Base-by-base conservation (phyloP, 2,329 filamentous ascomycete species). In the Eutypa lata region DNA sequence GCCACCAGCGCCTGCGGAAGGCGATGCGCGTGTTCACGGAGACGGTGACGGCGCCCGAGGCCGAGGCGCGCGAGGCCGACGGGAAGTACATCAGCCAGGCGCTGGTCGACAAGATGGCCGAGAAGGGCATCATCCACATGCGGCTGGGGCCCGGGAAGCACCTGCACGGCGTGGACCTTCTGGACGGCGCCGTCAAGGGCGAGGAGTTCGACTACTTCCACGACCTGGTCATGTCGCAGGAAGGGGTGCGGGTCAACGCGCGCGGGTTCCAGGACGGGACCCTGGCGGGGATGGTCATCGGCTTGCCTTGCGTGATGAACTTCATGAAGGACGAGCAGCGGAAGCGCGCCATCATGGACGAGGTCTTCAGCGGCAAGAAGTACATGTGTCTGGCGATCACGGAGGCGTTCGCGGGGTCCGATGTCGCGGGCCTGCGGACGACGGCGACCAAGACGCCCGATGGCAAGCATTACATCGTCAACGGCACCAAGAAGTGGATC, bases 201-300 rank as follows among this genome's bases (percentile, higher is more conserved):
- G 84, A 91, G 69, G 87, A 92, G 57, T 95, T 92, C 62, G 90
- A 95, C 69, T 92, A 91, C 71, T 90, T 95, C 72, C 90, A 94
- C 69, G 90, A 94, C 68, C 68, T 94, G 67, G 83, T 95, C 58
- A 76, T 89, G 49, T 75, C 78, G 8, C 90, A 95, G 72, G 91
- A 95, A 71, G 73, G 89, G 59, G 78, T 81, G 1, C 80, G 91
- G 31, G 76, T 82, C 7, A 90, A 88, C 68, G 85, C 88, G 26
- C 76, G 89, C 62, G 91, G 90, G 1, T 96, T 94, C 73, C 86
- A 90, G 69, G 91, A 96, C 68, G 91, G 90, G 3, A 92, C 91
- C 71, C 84, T 95, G 82, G 87, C 89, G 2, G 90, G 91, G 49
- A 91, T 95, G 88, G 86, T 86, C 26, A 95, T 95, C 60, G 85